Base-by-base conservation (phyloP, 225 moss, liverwort and hornwort species). In the Polytrichum formosum region DNA sequence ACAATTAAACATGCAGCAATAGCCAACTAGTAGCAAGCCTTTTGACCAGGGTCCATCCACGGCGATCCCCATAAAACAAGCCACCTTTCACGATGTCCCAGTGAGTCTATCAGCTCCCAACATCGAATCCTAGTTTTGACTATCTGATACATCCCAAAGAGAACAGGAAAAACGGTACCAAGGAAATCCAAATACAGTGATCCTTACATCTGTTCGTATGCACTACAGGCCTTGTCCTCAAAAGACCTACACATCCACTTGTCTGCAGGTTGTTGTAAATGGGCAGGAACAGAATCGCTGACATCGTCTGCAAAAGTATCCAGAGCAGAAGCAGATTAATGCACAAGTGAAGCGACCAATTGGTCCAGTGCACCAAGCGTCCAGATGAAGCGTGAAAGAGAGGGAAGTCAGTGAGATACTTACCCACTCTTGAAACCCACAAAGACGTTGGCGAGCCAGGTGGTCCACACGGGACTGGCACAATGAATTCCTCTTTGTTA, bases 391-490 rank as follows among this genome's bases (percentile, higher is more conserved):
- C 17, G 53, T 56, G 64, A 35, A 17, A 23, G 53, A 54, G 66
- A 75, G 13, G 46, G 27, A 18, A 28, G 33, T 33, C 33, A 2
- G 33, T 33, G 33, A 60, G 63, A 54, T 10, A 72, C 18, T 77
- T 62, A 88, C 87, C 84, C 65, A 72, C 72, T 77, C 79, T 79
- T 61, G 87, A 21, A 79, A 81, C 79, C 87, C 87, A 88, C 26
- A 77, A 65, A 54, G 84, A 73, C 29, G 72, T 30, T 33, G 84
- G 79, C 35, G 79, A 63, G 54, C 31, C 60, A 69, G 79, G 77
- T 66, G 82, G 79, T 59, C 76, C 82, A 22, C 74, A 82, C 26
- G 82, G 75, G 65, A 54, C 54, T 56, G 74, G 84, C 70, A 88
- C 59, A 76, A 81, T 75, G 73, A 65, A 73, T 64, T 77, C 75